A percentile compares a stretch with the other conserved stretches of the same genome.
Conservation (phyloP, 441 rosid genomes). For the Adansonia rubrostipa region DNA sequence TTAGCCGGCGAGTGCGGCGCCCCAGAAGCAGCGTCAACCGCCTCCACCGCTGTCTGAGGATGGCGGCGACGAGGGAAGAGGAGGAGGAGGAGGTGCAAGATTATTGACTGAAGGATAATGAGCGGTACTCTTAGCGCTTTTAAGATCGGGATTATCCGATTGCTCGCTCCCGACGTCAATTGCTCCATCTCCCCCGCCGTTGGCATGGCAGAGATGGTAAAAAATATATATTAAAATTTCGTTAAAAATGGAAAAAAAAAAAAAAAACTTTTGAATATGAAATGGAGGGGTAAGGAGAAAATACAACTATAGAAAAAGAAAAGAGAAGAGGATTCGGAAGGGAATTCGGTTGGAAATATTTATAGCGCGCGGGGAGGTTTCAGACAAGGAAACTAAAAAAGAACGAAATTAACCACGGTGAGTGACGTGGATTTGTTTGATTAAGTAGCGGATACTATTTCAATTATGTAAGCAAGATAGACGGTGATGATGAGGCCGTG, state of each 20-base stretch:
- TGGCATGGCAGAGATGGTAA: constrained; percentile 43
- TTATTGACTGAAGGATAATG: constrained; percentile 50
- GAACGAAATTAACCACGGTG: neutral
- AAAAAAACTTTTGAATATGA: constrained; percentile 27
- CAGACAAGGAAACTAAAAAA: neutral
- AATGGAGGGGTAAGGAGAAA: neutral
- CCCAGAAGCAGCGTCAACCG: constrained; percentile 22
- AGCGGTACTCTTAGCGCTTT: constrained; percentile 50
- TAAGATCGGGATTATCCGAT: constrained; percentile 82
- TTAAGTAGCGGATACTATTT: neutral
- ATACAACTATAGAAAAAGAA: neutral
- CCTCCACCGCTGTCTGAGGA: constrained; percentile 28
- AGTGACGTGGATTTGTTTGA: constrained; percentile 19
- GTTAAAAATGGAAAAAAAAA: neutral
- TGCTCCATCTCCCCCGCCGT: constrained; percentile 73
- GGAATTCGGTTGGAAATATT: neutral
- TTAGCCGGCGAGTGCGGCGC: constrained; percentile 38
- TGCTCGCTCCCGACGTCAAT: constrained; percentile 91
- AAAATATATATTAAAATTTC: neutral
- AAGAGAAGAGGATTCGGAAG: neutral
- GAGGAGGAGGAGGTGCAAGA: constrained; percentile 56
- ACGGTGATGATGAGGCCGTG: constrained; percentile 13
- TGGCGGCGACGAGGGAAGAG: constrained; percentile 60
- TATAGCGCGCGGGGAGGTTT: constrained; percentile 17
- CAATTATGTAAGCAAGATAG: neutral